Percentiles rank a stretch among this genome's conserved stretches.
Conservation (phyloP, 805 yeast genomes). For the Candida morakotiae region DNA sequence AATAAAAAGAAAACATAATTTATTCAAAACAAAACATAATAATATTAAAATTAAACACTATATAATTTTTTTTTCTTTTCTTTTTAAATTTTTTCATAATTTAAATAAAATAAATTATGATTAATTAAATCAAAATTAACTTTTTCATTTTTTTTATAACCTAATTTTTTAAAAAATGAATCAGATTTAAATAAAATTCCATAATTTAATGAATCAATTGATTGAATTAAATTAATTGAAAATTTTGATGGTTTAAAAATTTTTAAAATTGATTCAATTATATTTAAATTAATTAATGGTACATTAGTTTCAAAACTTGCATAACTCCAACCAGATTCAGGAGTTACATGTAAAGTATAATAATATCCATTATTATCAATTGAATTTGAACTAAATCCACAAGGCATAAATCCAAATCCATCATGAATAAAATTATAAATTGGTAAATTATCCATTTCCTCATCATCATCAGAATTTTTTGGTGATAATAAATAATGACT, state of each 20-base stretch:
- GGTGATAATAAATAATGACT: conserved; percentile 31
- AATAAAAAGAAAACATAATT: too few relatives aligned
- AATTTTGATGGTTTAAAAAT: conserved; percentile 76
- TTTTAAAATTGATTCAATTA: conserved; percentile 54
- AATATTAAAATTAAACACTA: too few relatives aligned
- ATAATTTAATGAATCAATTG: conserved; percentile 8
- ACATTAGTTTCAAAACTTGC: conserved; percentile 94
- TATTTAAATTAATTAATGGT: conserved; percentile 52
- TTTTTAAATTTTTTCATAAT: conserved; percentile 44
- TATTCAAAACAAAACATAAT: too few relatives aligned
- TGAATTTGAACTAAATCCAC: conserved; percentile 92
- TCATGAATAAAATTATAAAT: conserved; percentile 55
- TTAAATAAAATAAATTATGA: conserved; percentile 68
- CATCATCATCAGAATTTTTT: conserved; percentile 23
- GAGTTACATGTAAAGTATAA: conserved; percentile 90
- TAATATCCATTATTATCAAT: conserved; percentile 46
- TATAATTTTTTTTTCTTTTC: too few relatives aligned
- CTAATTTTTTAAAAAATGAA: conserved; percentile 27
- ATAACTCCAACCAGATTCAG: conserved; percentile 91
- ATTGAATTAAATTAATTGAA: conserved; percentile 41
- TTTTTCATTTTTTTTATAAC: conserved; percentile 61
- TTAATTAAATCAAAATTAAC: conserved; percentile 68
- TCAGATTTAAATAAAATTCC: conserved; percentile 16
- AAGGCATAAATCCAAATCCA: conserved; percentile 88
- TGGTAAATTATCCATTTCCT: conserved; percentile 4